phyloP scores from a whole-genome alignment of 371 early-diverging fungal genomes.

The Apophysomyces variabilis region DNA sequence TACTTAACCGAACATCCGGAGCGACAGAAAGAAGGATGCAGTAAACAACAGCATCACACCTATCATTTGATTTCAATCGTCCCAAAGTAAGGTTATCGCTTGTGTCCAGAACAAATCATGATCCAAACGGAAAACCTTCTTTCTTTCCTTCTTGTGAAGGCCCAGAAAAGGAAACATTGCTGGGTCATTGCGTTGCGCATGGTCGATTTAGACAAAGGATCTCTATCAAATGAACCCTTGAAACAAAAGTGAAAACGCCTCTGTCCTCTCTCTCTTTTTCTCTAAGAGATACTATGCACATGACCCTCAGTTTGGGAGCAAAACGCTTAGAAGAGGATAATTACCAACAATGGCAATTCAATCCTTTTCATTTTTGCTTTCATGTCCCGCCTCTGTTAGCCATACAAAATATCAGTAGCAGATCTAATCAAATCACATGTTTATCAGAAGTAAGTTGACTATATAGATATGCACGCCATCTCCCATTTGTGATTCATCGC shows the following conservation, averaged over 20 bases:
- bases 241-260: not conserved
- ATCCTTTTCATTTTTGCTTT: not conserved
- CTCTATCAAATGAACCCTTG: not conserved
- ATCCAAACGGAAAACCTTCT: not conserved
- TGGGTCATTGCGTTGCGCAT: not conserved
- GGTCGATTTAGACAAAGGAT: slow-evolving; percentile 5
- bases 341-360: not conserved
- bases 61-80: too few relatives aligned
- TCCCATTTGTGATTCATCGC: too few relatives aligned
- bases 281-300: not conserved
- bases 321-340: not conserved
- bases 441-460: too few relatives aligned
- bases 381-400: too few relatives aligned
- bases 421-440: too few relatives aligned
- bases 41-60: too few relatives aligned
- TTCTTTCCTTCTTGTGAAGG: not conserved
- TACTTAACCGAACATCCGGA: slow-evolving; percentile 1
- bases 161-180: slow-evolving; percentile 4
- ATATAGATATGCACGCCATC: too few relatives aligned
- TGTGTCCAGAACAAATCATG: not conserved
- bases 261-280: not conserved
- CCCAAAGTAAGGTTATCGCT: not conserved
- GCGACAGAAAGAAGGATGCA: not conserved
- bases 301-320: too few relatives aligned
- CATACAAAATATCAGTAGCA: too few relatives aligned